Evolutionary conservation across 1,139 yeast species (phyloP).

Genomic region (Diutina mesorugosa): DNA sequence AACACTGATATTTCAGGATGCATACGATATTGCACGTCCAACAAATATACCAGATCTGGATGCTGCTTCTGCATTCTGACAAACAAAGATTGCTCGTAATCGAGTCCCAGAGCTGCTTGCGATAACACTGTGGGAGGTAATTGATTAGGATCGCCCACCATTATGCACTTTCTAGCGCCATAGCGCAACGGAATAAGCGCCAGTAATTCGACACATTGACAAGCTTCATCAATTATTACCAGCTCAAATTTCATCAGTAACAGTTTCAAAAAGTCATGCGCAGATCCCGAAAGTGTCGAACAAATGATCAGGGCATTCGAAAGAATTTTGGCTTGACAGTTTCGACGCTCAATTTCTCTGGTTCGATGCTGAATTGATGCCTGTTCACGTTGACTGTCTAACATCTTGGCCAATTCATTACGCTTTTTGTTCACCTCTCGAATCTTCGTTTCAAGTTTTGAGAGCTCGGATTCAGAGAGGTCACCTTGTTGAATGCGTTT

Average conservation of each 20-base stretch:
- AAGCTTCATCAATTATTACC: constrained; percentile 96
- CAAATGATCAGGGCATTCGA: constrained; percentile 81
- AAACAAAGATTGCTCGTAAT: constrained; percentile 85
- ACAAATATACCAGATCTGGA: constrained; percentile 51
- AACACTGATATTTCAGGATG: constrained; percentile 82
- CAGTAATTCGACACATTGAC: constrained; percentile 91
- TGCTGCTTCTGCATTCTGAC: constrained; percentile 78
- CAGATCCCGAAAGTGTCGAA: constrained; percentile 88
- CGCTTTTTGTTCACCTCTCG: constrained; percentile 46
- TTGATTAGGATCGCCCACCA: constrained; percentile 99
- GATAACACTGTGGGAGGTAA: constrained; percentile 97
- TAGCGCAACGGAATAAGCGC: constrained; percentile 87
- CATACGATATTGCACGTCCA: constrained; percentile 97
- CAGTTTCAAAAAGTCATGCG: constrained; percentile 72
- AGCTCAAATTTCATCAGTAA: constrained; percentile 74
- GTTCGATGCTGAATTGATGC: constrained; percentile 58
- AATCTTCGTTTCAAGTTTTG: constrained; percentile 32
- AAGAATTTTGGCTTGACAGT: constrained; percentile 60
- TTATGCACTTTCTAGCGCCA: constrained; percentile 82
- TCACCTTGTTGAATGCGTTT: constrained; percentile 20
- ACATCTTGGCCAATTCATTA: constrained; percentile 56
- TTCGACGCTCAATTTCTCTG: constrained; percentile 67
- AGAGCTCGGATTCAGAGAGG: constrained; percentile 25
- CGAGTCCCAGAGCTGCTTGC: constrained; percentile 58
- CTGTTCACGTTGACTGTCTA: constrained; percentile 72